Evolutionary conservation across 1,139 yeast genomes (phyloP).

Genomic region (Hemisphaericaspora subhashii): DNA sequence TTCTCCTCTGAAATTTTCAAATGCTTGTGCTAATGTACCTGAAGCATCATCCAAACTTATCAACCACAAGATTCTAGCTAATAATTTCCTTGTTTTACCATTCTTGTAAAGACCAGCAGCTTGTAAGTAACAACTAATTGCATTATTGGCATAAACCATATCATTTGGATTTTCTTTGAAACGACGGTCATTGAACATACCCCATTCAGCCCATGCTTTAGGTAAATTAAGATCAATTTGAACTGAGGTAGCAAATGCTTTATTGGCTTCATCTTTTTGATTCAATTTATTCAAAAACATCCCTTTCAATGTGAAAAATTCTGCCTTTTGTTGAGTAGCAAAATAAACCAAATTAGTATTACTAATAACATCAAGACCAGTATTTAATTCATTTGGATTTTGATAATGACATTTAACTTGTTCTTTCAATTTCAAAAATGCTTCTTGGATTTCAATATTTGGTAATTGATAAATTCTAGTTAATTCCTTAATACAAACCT

Average conservation of each 20-base stretch:
- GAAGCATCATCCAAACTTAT: slow-evolving; percentile 85
- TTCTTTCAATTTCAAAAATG: slow-evolving; percentile 90
- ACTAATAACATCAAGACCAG: slow-evolving; percentile 95
- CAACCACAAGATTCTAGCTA: slow-evolving; percentile 92
- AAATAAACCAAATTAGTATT: slow-evolving; percentile 94
- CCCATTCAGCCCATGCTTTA: slow-evolving; percentile 99
- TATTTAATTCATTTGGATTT: slow-evolving; percentile 79
- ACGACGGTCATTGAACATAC: slow-evolving; percentile 86
- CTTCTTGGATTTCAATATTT: slow-evolving; percentile 97
- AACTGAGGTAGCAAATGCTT: slow-evolving; percentile 96
- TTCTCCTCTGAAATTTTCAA: slow-evolving; percentile 91
- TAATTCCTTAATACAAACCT: slow-evolving; percentile 89
- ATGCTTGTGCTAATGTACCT: slow-evolving; percentile 82
- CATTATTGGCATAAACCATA: slow-evolving; percentile 85
- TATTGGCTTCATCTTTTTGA: slow-evolving; percentile 92
- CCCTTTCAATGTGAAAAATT: slow-evolving; percentile 94
- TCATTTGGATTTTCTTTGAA: slow-evolving; percentile 84
- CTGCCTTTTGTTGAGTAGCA: slow-evolving; percentile 97
- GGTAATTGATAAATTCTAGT: slow-evolving; percentile 95
- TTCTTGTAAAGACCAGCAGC: slow-evolving; percentile 96
- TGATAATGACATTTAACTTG: slow-evolving; percentile 98
- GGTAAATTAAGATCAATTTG: slow-evolving; percentile 92
- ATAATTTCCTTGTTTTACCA: slow-evolving; percentile 81
- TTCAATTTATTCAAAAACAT: slow-evolving; percentile 92
- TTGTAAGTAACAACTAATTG: slow-evolving; percentile 92